Base-by-base conservation (phyloP, 2,329 filamentous ascomycete genomes). In the Colletotrichum neosansevieriae region DNA sequence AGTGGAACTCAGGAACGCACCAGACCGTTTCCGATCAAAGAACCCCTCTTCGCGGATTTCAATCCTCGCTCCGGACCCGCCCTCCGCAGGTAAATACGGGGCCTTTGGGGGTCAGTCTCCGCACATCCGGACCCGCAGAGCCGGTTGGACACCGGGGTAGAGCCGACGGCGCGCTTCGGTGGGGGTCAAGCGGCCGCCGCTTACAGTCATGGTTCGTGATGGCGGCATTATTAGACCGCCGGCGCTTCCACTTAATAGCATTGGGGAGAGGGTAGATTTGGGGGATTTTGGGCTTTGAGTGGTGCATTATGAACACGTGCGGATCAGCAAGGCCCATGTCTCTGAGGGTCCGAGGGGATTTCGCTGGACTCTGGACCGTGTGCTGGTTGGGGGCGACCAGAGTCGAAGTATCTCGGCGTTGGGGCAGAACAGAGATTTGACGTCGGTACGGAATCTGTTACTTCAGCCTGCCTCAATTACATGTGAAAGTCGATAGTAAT, bases 51-150 rank as follows among this genome's bases (percentile, higher is more conserved):
- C 13, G 29, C 15, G 29, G 40, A 47, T 47, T 47, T 38, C 36
- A 29, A 45, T 19, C 40, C 40, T 44, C 17, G 57, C 21, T 32
- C 29, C 40, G 24, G 54, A 59, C 54, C 54, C 61, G 40, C 42
- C 53, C 53, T 17, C 40, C 38, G 24, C 38, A 53, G 6, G 21
- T 1, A 34, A 19, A 24, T 36, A 40, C 32, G 53, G 59, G 21
- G 24, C 24, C 6, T 40, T 44, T 65, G 65, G 65, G 65, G 65
- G 65, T 65, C 61, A 68, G 19, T 10, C 21, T 29, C 61, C 47
- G 47, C 47, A 54, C 7, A 6, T 19, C 24, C 47, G 49, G 65
- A 49, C 54, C 53, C 54, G 49, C 61, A 68, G 61, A 68, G 65
- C 65, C 49, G 65, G 61, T 42, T 17, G 17, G 61, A 47, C 49